Evolutionary conservation across 2,329 filamentous ascomycete genomes (phyloP).

Genomic region (Tolypocladium sp.): DNA sequence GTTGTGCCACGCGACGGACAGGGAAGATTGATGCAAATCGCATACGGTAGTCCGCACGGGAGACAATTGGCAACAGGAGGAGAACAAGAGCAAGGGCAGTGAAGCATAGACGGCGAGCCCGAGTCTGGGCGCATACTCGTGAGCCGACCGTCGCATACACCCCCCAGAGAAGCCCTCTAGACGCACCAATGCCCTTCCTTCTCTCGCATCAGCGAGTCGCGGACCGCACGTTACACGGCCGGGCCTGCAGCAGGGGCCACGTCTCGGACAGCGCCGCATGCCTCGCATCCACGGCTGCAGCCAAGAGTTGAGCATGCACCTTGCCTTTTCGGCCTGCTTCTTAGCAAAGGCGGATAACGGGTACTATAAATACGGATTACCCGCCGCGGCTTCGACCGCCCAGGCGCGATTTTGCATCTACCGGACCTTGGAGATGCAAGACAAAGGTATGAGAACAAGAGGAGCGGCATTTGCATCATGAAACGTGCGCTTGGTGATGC

Average conservation of each 20-base stretch:
- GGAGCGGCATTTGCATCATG: neutral
- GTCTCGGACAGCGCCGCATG: neutral
- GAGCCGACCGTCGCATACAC: neutral
- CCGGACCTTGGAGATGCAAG: neutral
- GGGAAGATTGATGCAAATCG: too few species aligned
- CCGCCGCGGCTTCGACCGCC: neutral
- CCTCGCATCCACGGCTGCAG: neutral
- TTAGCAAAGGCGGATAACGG: too few species aligned
- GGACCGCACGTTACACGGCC: neutral
- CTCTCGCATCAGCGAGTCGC: neutral
- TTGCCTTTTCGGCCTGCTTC: neutral
- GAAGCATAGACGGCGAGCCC: neutral
- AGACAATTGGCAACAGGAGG: too few species aligned
- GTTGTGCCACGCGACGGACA: neutral
- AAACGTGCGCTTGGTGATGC: neutral
- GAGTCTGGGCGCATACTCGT: neutral
- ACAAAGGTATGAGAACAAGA: neutral
- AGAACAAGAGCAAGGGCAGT: too few species aligned
- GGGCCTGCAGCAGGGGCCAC: neutral
- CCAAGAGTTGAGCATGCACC: neutral
- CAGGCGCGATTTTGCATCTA: neutral
- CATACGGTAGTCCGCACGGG: too few species aligned
- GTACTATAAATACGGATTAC: neutral
- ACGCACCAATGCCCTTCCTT: neutral
- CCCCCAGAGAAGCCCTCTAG: neutral